Evolutionary conservation across 148 eudicot genomes (phyloP).

Genomic region (Diospyros lotus): DNA sequence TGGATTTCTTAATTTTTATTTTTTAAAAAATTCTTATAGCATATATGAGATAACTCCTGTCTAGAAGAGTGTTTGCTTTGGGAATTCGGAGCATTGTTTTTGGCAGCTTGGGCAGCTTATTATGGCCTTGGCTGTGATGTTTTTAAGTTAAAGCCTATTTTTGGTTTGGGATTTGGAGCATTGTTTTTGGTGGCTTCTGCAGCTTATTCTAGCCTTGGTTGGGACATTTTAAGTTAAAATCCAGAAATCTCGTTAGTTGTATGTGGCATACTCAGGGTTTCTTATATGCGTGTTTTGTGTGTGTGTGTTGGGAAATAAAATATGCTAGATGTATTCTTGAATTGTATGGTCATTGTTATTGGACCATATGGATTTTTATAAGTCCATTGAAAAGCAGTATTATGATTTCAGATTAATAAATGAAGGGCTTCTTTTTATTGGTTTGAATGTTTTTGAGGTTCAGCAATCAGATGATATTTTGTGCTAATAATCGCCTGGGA

Average conservation of each 20-base stretch:
- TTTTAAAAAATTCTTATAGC: background rate
- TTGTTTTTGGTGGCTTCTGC: too few species aligned
- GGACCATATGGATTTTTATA: background rate
- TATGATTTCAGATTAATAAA: background rate
- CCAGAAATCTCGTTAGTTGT: too few species aligned
- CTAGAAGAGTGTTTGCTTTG: background rate
- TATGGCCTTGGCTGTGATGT: too few species aligned
- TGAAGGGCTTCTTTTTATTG: background rate
- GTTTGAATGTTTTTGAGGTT: background rate
- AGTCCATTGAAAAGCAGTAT: background rate
- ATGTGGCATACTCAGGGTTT: too few species aligned
- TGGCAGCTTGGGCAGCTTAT: too few species aligned
- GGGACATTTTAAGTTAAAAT: too few species aligned
- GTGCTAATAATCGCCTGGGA: background rate
- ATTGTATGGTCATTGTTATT: background rate
- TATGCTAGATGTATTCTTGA: background rate
- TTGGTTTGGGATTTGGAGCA: too few species aligned
- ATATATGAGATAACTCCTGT: background rate
- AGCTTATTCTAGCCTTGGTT: too few species aligned
- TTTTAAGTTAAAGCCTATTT: too few species aligned
- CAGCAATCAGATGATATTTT: background rate
- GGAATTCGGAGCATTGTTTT: background rate
- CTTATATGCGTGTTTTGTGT: background rate
- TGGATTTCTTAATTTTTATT: background rate
- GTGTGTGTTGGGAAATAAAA: background rate